A percentile compares a stretch with the other conserved stretches of the same genome.
phyloP scores from a whole-genome alignment of 164 flowering plant species.

The Warburgia ugandensis region DNA sequence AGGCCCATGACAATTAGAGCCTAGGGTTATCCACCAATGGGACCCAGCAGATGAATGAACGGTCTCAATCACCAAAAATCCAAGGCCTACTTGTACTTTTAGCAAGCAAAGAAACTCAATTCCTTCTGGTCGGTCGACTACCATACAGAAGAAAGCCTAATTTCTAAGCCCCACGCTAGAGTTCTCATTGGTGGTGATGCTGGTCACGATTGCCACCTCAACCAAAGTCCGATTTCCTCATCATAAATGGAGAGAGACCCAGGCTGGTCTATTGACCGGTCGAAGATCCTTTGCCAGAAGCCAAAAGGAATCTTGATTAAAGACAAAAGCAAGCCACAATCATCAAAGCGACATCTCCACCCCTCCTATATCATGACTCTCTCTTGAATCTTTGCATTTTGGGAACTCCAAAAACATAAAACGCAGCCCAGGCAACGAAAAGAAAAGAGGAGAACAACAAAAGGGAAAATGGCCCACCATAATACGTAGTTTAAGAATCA shows the following conservation, averaged over 20 bases:
- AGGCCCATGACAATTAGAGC: no score
- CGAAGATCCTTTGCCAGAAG: conserved; percentile 9
- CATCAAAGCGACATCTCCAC: conserved; percentile 11
- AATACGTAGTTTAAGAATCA: background rate
- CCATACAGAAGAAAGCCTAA: no score
- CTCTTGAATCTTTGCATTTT: background rate
- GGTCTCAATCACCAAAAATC: no score
- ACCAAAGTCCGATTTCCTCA: background rate
- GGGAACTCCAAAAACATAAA: background rate
- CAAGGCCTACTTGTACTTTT: no score
- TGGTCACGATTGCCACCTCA: conserved; percentile 1
- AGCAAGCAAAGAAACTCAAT: background rate
- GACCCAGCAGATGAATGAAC: no score
- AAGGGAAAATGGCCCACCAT: background rate
- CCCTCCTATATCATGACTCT: background rate
- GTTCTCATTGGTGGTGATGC: background rate
- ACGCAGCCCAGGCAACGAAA: background rate
- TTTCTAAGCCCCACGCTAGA: no score
- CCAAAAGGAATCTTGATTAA: conserved; percentile 1
- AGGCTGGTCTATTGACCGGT: conserved; percentile 7
- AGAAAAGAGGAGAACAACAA: background rate
- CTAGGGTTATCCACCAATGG: no score
- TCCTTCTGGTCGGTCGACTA: background rate
- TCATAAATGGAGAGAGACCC: background rate
- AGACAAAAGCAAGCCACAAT: conserved; percentile 8